These are phyloP conservation scores for Acer saccharum DNA, from an alignment of 345 rosid genomes.

Conservation along the genomic window DNA sequence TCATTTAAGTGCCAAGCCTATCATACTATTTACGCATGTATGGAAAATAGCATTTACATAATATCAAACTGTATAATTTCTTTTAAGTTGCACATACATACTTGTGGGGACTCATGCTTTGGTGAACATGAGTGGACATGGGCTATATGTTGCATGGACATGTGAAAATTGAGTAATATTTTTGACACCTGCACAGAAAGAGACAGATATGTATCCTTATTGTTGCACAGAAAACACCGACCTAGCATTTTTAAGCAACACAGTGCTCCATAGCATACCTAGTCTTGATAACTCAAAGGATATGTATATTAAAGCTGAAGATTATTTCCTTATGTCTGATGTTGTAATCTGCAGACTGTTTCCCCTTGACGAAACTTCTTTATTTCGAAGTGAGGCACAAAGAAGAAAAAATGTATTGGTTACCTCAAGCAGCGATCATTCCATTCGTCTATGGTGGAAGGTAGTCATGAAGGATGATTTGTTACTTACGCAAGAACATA, in stretches of 20 bases:
- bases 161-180: background rate
- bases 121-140: background rate
- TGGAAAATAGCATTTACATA: background rate
- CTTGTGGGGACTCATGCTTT: background rate
- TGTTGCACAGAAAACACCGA: too few relatives aligned
- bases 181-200: background rate
- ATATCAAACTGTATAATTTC: background rate
- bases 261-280: background rate
- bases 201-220: too few relatives aligned
- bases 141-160: background rate
- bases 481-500: background rate
- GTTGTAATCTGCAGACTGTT: slow-evolving; percentile 47
- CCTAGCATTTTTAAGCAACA: background rate
- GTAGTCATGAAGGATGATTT: slow-evolving; percentile 35
- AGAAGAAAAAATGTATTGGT: slow-evolving; percentile 52
- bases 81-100: background rate
- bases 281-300: background rate
- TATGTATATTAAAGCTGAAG: background rate
- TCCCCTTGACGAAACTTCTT: slow-evolving; percentile 42
- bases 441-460: slow-evolving; percentile 79
- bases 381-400: slow-evolving; percentile 40
- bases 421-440: slow-evolving; percentile 59
- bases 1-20: background rate
- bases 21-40: background rate
- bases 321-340: slow-evolving; percentile 10